These are phyloP conservation scores for Eutrema japonicum DNA, from an alignment of 345 rosid genomes.

Conservation along the genomic window DNA sequence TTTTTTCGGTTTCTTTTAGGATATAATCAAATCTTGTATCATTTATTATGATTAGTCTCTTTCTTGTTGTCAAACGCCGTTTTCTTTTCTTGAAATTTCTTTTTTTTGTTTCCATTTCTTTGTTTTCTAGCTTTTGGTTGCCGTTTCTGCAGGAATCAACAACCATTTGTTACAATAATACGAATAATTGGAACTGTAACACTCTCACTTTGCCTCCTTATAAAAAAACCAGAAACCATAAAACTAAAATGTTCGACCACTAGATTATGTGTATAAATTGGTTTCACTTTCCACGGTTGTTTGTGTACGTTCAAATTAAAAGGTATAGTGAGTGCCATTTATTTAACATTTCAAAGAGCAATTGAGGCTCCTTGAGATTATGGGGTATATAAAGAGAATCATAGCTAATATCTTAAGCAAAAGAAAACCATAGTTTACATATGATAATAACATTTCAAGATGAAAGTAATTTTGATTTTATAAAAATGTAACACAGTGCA, in stretches of 20 bases:
- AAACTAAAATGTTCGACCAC: background rate
- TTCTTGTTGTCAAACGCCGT: constrained; percentile 21
- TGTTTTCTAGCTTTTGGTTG: constrained; percentile 20
- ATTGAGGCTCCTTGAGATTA: constrained; percentile 4
- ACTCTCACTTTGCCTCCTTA: background rate
- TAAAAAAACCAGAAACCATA: background rate
- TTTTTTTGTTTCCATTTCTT: background rate
- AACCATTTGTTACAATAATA: constrained; percentile 10
- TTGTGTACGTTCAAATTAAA: background rate
- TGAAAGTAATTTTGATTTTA: background rate
- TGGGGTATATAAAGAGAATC: background rate
- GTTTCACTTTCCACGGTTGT: background rate
- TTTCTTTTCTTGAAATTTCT: constrained; percentile 29
- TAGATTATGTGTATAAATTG: background rate
- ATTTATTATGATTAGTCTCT: constrained; percentile 24
- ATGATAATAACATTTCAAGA: constrained; percentile 2
- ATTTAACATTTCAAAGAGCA: background rate
- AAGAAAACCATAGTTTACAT: constrained; percentile 12
- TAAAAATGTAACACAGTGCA: background rate
- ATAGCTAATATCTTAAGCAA: constrained; percentile 13
- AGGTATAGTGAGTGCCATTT: background rate
- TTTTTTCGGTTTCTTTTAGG: background rate
- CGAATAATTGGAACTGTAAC: background rate
- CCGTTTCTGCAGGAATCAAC: constrained; percentile 4
- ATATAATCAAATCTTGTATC: constrained; percentile 34